Base-by-base conservation (phyloP, 2,329 filamentous ascomycete species). In the Elsinoe batatas region DNA sequence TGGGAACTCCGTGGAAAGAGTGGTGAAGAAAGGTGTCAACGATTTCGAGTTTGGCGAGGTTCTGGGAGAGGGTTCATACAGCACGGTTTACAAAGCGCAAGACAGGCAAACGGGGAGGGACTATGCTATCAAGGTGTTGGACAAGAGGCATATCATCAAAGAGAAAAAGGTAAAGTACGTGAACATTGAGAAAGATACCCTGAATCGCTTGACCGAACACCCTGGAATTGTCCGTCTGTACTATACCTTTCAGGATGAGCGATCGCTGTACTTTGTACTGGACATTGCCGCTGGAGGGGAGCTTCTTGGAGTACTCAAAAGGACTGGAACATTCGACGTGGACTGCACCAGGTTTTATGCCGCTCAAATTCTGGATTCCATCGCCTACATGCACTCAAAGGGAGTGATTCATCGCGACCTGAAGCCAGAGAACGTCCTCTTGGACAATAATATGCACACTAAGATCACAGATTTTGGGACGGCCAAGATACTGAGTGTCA, bases 101-200 rank as follows among this genome's bases (percentile, higher is more conserved):
- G 93, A 98, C 70, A 84, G 91, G 59, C 89, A 95, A 70, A 95
- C 89, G 1, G 75, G 94, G 57, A 95, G 95, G 65, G 91, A 98
- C 69, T 97, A 97, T 67, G 93, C 93, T 22, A 91, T 98, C 73
- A 98, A 98, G 70, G 91, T 98, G 13, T 80, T 98, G 46, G 93
- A 98, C 72, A 98, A 98, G 74, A 83, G 90, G 65, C 93, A 98
- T 70, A 98, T 98, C 67, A 98, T 98, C 77, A 98, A 97, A 72
- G 93, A 98, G 74, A 97, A 95, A 72, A 98, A 98, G 78, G 95
- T 98, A 66, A 98, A 98, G 77, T 98, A 98, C 67, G 93, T 98
- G 71, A 98, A 97, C 72, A 98, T 98, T 64, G 93, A 98, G 72
- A 96, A 96, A 74, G 91, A 98, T 72, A 97, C 93, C 0, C 77